Conservation (phyloP, 495 filamentous ascomycete genomes). For the Halenospora varia region DNA sequence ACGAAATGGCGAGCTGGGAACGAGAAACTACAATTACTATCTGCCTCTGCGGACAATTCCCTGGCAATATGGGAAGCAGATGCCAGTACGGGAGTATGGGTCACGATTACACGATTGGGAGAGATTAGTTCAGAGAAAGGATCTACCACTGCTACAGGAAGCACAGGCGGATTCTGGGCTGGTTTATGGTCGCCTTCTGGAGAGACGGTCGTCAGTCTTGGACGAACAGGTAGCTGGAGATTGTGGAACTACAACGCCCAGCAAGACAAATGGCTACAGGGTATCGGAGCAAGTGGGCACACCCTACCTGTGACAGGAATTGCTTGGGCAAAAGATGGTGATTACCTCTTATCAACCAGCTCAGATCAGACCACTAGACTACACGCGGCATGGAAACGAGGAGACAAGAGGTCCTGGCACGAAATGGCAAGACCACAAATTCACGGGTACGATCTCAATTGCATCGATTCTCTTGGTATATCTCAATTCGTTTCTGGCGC, state of each 20-base stretch:
- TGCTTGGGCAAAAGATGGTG: slow-evolving; percentile 78
- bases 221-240: slow-evolving; percentile 91
- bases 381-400: slow-evolving; percentile 75
- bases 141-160: slow-evolving; percentile 91
- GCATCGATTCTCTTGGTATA: slow-evolving; percentile 67
- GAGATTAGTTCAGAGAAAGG: slow-evolving; percentile 93
- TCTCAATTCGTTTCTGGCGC: slow-evolving; percentile 88
- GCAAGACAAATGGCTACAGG: slow-evolving; percentile 68
- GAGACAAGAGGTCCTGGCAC: slow-evolving; percentile 60
- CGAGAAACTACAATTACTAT: slow-evolving; percentile 67
- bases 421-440: slow-evolving; percentile 95
- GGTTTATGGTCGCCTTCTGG: slow-evolving; percentile 88
- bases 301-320: slow-evolving; percentile 72
- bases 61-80: slow-evolving; percentile 90
- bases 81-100: slow-evolving; percentile 78
- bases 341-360: slow-evolving; percentile 83
- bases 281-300: slow-evolving; percentile 78
- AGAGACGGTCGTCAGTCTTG: slow-evolving; percentile 68
- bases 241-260: slow-evolving; percentile 59
- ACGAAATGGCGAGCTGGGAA: slow-evolving; percentile 63
- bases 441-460: slow-evolving; percentile 97
- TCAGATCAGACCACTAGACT: slow-evolving; percentile 94
- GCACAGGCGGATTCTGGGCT: slow-evolving; percentile 93
- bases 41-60: slow-evolving; percentile 93
- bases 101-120: slow-evolving; percentile 76